Base-by-base conservation (phyloP, 225 moss, liverwort and hornwort genomes). In the Rhytidiadelphus loreus region DNA sequence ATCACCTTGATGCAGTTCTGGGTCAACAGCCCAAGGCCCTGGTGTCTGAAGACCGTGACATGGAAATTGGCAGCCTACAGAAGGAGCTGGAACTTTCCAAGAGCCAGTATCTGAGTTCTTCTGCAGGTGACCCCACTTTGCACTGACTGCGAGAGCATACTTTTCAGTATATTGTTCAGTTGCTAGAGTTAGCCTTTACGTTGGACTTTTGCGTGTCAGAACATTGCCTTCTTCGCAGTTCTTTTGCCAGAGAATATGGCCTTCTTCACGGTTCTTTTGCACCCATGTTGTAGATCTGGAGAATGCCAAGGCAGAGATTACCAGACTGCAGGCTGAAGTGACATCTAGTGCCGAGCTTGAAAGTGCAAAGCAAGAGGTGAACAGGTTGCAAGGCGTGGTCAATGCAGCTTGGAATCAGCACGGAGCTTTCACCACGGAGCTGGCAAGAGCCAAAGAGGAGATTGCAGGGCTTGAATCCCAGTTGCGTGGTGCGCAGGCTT, bases 1-100 rank as follows among this genome's bases (percentile, higher is more conserved):
- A 93, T 89, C 94, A 93, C 53, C 91, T 94, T 16, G 94, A 94
- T 90, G 93, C 93, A 59, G 28, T 81, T 64, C 72, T 94, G 58
- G 90, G 91, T 75, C 91, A 90, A 66, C 88, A 85, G n/a, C 83
- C 87, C 8, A 85, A 75, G 66, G 63, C 59, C 68, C 80, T 75
- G 78, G 87, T 89, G 75, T 87, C 90, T 80, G 89, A 53, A 72
- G 89, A 85, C 29, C 79, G 79, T 41, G 86, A 75, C 65, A 58
- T 81, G 90, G 94, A 92, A 50, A 79, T 80, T 62, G 86, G 55
- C 80, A 89, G 82, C 74, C 57, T 94, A 24, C 92, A 88, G 87
- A 86, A 90, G 71, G 92, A 94, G 92, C 90, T 93, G 81, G 91
- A 91, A 81, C 70, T 59, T 57, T 89, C 86, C 65, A 94, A 90